A percentile compares a stretch with the other conserved stretches of the same genome.
phyloP scores from a whole-genome alignment of 305 asterid genomes.

The Plantago rigida region DNA sequence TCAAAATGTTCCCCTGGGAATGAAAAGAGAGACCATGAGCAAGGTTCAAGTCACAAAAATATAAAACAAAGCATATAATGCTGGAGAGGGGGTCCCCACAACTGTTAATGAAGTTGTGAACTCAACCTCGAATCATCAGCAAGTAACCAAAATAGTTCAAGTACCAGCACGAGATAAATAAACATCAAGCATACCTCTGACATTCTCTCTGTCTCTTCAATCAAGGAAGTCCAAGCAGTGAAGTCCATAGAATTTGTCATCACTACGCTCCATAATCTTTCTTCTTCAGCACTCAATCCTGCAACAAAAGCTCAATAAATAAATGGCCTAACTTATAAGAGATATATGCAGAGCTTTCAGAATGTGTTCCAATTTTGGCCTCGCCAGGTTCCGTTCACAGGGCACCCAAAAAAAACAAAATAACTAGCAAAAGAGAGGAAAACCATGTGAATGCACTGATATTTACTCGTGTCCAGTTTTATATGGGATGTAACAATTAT shows the following conservation, averaged over 20 bases:
- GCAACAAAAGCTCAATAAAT: constrained; percentile 25
- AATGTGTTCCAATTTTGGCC: neutral
- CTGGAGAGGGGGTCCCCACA: constrained; percentile 1
- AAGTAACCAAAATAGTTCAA: neutral
- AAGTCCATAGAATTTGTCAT: constrained; percentile 78
- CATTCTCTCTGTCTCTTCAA: constrained; percentile 86
- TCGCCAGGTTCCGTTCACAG: neutral
- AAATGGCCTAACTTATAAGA: constrained; percentile 8
- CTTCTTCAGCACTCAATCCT: constrained; percentile 85
- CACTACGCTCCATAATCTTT: constrained; percentile 87
- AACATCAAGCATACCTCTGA: constrained; percentile 54
- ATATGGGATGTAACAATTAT: too few species aligned
- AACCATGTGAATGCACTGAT: neutral
- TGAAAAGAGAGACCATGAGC: neutral
- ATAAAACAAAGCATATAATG: constrained; percentile 1
- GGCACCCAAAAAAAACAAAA: neutral
- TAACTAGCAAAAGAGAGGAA: neutral
- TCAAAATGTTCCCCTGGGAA: constrained; percentile 64
- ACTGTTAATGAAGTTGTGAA: neutral
- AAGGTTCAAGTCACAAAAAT: constrained; percentile 1
- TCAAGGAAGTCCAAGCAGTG: constrained; percentile 83
- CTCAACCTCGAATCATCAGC: neutral
- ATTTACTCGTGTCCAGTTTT: too few species aligned
- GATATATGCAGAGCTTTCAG: neutral
- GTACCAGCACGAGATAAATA: constrained; percentile 1